A percentile compares a stretch with the other conserved stretches of the same genome.
phyloP scores from a whole-genome alignment of 495 filamentous ascomycete species.

The Tuber calosporum region DNA sequence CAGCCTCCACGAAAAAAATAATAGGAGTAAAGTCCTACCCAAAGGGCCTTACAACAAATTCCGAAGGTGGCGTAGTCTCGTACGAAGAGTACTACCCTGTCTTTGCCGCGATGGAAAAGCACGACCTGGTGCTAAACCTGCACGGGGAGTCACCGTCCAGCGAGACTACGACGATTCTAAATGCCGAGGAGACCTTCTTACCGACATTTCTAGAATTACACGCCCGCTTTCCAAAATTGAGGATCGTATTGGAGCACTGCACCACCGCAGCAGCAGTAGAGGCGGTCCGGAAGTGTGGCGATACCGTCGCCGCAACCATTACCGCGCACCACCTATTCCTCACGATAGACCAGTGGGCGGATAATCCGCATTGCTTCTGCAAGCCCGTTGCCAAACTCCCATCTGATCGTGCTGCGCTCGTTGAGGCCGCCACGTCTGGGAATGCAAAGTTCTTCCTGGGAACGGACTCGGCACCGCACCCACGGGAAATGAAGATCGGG shows the following conservation, averaged over 20 bases:
- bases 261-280: conserved; percentile 75
- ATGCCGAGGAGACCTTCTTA: conserved; percentile 74
- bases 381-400: conserved; percentile 74
- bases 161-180: conserved; percentile 55
- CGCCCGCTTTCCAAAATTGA: conserved; percentile 65
- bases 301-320: conserved; percentile 65
- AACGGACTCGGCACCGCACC: conserved; percentile 70
- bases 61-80: conserved; percentile 67
- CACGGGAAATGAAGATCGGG: conserved; percentile 61
- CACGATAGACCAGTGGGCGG: conserved; percentile 66
- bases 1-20: conserved; percentile 56
- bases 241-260: conserved; percentile 76
- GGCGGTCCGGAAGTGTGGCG: conserved; percentile 65
- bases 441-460: conserved; percentile 77
- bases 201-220: conserved; percentile 68
- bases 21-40: conserved; percentile 62
- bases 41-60: conserved; percentile 75
- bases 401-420: conserved; percentile 65
- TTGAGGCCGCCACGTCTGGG: conserved; percentile 60
- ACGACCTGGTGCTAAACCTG: conserved; percentile 57
- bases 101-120: conserved; percentile 68
- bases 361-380: conserved; percentile 76
- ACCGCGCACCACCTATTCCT: conserved; percentile 76
- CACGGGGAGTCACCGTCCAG: conserved; percentile 53
- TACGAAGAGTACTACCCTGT: conserved; percentile 66